Evolutionary conservation across 305 asterid genomes (phyloP), one percentile per base, ranked within the genome.

Genomic region (Rubia tinctorum): DNA sequence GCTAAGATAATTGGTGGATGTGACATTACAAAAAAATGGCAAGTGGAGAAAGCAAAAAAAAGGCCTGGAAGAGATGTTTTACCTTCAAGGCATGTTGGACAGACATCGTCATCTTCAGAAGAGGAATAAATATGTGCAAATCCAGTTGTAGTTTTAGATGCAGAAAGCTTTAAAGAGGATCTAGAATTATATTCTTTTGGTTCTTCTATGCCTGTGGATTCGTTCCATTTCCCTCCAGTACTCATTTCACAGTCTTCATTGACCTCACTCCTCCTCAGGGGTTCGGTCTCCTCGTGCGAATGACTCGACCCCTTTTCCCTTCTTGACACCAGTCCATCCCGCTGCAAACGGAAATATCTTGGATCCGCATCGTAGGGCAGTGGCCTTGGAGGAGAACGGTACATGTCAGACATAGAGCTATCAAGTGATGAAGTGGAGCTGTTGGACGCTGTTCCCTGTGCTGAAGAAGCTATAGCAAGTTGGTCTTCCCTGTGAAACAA

Each of bases 31-130:
- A 23, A 40, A 47, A 8, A 14, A 18, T 25, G 7, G 7, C 13
- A 9, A 43, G 56, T n/a, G 39, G 10, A 69, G 40, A 53, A 69
- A 17, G 23, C 15, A 20, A 49, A 45, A 15, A 13, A 63, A 30
- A 20, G 42, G 49, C 44, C 39, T 42, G 15, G 20, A 23, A 23
- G 12, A 22, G 22, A 25, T 59, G 68, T 15, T 58, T 34, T 82
- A 89, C 98, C 98, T 82, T 91, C 97, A 71, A 92, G 98, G 80
- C 98, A 92, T 60, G 97, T 92, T 30, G 97, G 97, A 83, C 98
- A 92, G 65, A 87, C 92, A 84, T 93, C 97, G 81, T 93, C 97
- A 71, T 93, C 98, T 74, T 90, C 97, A 9, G 88, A 80, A 61
- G 89, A 91, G 75, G 89, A 71, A 85, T 86, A 81, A 83, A 85